Evolutionary conservation across 352 stramenopile genomes (phyloP).

Genomic region (Globisporangium cylindrosporum): DNA sequence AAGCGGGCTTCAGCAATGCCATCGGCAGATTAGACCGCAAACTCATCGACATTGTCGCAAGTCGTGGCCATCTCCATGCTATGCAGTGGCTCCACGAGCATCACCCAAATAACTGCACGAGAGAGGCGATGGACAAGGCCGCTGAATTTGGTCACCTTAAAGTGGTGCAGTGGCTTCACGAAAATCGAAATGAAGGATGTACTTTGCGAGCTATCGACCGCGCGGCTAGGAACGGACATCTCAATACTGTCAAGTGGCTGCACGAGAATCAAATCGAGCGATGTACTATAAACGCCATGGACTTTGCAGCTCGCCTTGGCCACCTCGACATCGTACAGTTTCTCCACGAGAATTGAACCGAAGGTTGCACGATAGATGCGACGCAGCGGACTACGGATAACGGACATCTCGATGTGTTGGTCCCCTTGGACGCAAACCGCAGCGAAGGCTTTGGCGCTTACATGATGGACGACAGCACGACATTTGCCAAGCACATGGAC

Average conservation of each 20-base stretch:
- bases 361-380: too few species aligned
- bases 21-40: background rate
- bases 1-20: background rate
- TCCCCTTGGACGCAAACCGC: background rate
- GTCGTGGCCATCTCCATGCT: background rate
- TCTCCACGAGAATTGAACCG: too few species aligned
- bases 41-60: background rate
- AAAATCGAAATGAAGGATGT: background rate
- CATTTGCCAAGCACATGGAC: background rate
- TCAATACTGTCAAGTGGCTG: background rate
- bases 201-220: background rate
- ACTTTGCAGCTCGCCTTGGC: too few species aligned
- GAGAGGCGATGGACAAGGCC: background rate
- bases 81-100: background rate
- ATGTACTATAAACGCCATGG: too few species aligned
- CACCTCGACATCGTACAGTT: too few species aligned
- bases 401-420: too few species aligned
- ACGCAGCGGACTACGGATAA: too few species aligned
- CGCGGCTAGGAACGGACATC: background rate
- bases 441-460: background rate
- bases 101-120: background rate
- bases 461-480: background rate
- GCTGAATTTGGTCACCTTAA: background rate
- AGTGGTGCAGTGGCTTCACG: background rate
- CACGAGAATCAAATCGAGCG: constrained; percentile 3